Base-by-base conservation (phyloP, 768 basidiomycete genomes). In the Boletus sp. region DNA sequence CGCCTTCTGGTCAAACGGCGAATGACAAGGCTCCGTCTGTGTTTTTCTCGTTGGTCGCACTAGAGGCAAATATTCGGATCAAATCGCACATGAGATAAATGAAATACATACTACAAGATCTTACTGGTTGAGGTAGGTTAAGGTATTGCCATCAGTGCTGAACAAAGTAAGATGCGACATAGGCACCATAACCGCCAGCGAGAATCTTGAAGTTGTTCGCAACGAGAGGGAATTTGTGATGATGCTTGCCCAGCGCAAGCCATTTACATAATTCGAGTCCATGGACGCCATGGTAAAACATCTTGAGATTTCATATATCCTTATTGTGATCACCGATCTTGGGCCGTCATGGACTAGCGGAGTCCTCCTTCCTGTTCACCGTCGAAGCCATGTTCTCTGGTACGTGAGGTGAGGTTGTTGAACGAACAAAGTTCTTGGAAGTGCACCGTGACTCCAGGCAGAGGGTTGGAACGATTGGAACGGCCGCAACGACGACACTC, bases 91-190 rank as follows among this genome's bases (percentile, higher is more conserved):
- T 4, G 47, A 50, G 33, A 37, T 46, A 30, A n/a, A 17, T 18
- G 9, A 47, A 11, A 9, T 12, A 73, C 84, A 12, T 57, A 86
- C 87, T 88, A 88, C 48, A 88, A 76, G 20, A 87, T 76, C n/a
- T n/a, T 72, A 74, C 65, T 80, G 79, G 61, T 73, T 71, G 40
- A 78, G 56, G 28, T 83, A 71, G 3, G 79, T 75, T 47, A 89
- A 69, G 5, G 78, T 71, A 14, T 74, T 75, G 18, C 75, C 72
- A 28, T 79, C 74, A 10, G 80, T 71, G 64, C 82, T 78, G 73
- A 89, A 89, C 37, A 82, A 64, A 68, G n/a, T 87, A 88, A 0
- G 83, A 80, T 4, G 83, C 83, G 53, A 89, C 77, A 62, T 84
- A 85, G 56, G 80, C 70, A 28, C 72, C 69, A 66, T 83, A 87